These are phyloP conservation scores for Arthrobotrys sinensis DNA, from an alignment of 2,329 filamentous ascomycete genomes.

Conservation along the genomic window DNA sequence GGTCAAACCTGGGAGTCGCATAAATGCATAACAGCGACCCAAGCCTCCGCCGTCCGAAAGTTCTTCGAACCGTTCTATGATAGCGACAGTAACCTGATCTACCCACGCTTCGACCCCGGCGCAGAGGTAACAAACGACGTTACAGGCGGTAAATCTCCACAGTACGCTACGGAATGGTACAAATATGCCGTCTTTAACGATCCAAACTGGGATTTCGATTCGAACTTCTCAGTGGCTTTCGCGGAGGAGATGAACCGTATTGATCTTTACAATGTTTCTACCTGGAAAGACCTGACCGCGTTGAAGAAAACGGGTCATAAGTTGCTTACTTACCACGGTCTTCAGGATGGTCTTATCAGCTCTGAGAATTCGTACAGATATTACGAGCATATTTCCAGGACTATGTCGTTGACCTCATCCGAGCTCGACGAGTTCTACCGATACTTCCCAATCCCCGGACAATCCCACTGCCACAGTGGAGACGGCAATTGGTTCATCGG, in stretches of 20 bases:
- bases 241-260: slow-evolving; percentile 65
- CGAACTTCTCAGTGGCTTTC: slow-evolving; percentile 67
- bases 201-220: slow-evolving; percentile 66
- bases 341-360: slow-evolving; percentile 26
- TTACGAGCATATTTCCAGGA: slow-evolving; percentile 39
- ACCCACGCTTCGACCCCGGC: slow-evolving; percentile 37
- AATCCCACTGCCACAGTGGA: slow-evolving; percentile 66
- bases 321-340: slow-evolving; percentile 70
- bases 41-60: slow-evolving; percentile 65
- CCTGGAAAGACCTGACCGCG: slow-evolving; percentile 67
- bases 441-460: slow-evolving; percentile 66
- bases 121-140: neutral
- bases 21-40: slow-evolving; percentile 65
- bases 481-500: slow-evolving; percentile 60
- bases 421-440: slow-evolving; percentile 66
- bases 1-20: slow-evolving; percentile 26
- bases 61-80: slow-evolving; percentile 66
- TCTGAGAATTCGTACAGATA: slow-evolving; percentile 39
- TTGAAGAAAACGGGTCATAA: slow-evolving; percentile 69
- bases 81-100: slow-evolving; percentile 66
- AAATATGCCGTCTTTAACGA: slow-evolving; percentile 69
- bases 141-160: neutral
- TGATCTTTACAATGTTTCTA: slow-evolving; percentile 67
- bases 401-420: slow-evolving; percentile 19
- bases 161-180: slow-evolving; percentile 67